Evolutionary conservation across 352 stramenopile genomes (phyloP).

Genomic region (Phytopythium cucurbitacearum): DNA sequence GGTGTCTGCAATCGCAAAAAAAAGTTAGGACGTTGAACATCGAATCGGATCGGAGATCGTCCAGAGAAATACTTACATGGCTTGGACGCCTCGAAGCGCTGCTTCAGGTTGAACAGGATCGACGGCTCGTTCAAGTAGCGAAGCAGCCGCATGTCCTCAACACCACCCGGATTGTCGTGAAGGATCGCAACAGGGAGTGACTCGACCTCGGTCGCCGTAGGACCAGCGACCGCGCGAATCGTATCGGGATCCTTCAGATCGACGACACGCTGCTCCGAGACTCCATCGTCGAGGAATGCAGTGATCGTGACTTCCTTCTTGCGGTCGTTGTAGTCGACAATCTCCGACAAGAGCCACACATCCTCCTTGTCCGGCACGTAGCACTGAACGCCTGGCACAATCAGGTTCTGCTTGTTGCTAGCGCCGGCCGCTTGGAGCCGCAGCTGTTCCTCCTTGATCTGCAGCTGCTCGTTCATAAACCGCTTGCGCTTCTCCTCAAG

Average conservation of each 20-base stretch:
- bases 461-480: conserved; percentile 83
- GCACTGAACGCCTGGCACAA: conserved; percentile 85
- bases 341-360: conserved; percentile 79
- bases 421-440: conserved; percentile 55
- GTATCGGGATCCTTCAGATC: conserved; percentile 81
- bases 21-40: conserved; percentile 1
- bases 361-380: conserved; percentile 87
- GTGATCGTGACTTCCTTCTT: conserved; percentile 79
- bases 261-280: conserved; percentile 65
- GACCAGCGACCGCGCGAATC: conserved; percentile 77
- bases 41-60: background rate
- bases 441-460: conserved; percentile 77
- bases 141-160: conserved; percentile 85
- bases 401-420: conserved; percentile 77
- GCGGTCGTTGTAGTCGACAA: conserved; percentile 81
- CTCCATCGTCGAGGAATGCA: conserved; percentile 55
- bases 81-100: conserved; percentile 85
- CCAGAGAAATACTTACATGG: conserved; percentile 61
- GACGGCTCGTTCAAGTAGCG: conserved; percentile 91
- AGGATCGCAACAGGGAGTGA: conserved; percentile 81
- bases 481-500: conserved; percentile 75
- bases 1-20: conserved; percentile 63
- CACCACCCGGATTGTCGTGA: conserved; percentile 67
- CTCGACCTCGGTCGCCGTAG: conserved; percentile 73
- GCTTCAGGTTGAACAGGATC: conserved; percentile 93